These are phyloP conservation scores for Purpureocillium lavendulum DNA, from an alignment of 2,329 filamentous ascomycete genomes.

Conservation along the genomic window DNA sequence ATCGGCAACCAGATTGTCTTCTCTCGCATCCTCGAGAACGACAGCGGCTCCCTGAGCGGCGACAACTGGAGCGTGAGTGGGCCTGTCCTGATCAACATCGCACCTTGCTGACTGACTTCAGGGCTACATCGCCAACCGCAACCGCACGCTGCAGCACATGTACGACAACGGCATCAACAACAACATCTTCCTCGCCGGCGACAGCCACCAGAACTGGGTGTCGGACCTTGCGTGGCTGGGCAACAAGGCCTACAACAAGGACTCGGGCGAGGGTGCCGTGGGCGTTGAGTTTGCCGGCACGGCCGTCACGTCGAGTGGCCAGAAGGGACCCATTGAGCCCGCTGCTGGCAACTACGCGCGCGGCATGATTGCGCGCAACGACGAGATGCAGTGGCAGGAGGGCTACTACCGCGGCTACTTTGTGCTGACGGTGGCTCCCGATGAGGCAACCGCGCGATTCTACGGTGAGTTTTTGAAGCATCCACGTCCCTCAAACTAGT, in stretches of 20 bases:
- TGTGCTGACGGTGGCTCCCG: slow-evolving; percentile 48
- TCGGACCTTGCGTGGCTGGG: slow-evolving; percentile 50
- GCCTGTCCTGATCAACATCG: too few relatives aligned
- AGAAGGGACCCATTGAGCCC: slow-evolving; percentile 49
- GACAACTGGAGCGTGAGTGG: slow-evolving; percentile 26
- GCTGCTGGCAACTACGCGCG: slow-evolving; percentile 37
- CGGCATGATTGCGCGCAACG: slow-evolving; percentile 41
- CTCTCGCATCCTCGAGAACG: slow-evolving; percentile 35
- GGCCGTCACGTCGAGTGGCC: slow-evolving; percentile 53
- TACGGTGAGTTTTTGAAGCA: slow-evolving; percentile 38
- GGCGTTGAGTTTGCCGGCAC: slow-evolving; percentile 60
- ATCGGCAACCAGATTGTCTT: slow-evolving; percentile 67
- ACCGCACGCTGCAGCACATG: slow-evolving; percentile 59
- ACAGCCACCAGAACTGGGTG: slow-evolving; percentile 59
- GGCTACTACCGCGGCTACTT: slow-evolving; percentile 69
- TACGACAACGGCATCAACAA: slow-evolving; percentile 62
- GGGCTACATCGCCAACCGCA: slow-evolving; percentile 62
- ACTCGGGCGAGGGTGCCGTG: slow-evolving; percentile 45
- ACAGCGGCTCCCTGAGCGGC: slow-evolving; percentile 19
- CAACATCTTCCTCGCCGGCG: slow-evolving; percentile 65
- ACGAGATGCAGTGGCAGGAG: slow-evolving; percentile 65
- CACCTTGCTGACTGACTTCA: slow-evolving; percentile 6
- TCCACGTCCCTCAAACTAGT: too few relatives aligned
- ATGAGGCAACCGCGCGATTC: slow-evolving; percentile 53
- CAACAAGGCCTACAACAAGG: slow-evolving; percentile 40